Evolutionary conservation across 495 filamentous ascomycete species (phyloP).

Genomic region (Podospora australis): DNA sequence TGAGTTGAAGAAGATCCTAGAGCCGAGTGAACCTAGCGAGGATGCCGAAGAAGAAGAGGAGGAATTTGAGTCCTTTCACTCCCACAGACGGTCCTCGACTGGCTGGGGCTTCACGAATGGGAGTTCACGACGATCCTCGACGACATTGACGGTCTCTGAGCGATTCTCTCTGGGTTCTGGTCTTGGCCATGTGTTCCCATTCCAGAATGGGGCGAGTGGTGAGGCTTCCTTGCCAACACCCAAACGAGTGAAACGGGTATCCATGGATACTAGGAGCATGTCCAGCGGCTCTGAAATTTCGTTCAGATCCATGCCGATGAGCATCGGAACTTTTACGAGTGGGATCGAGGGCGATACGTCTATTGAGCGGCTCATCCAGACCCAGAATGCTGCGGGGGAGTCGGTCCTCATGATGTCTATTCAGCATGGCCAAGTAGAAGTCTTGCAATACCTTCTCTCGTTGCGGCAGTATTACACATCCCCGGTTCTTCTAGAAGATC

Average conservation of each 20-base stretch:
- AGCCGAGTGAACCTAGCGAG: conserved; percentile 59
- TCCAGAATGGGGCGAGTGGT: conserved; percentile 52
- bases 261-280: conserved; percentile 80
- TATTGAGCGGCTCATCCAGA: conserved; percentile 72
- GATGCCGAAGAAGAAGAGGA: conserved; percentile 39
- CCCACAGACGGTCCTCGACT: conserved; percentile 32
- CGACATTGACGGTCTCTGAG: conserved; percentile 36
- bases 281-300: conserved; percentile 81
- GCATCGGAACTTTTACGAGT: conserved; percentile 64
- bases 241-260: conserved; percentile 66
- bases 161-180: conserved; percentile 53
- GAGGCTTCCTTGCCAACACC: conserved; percentile 35
- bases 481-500: conserved; percentile 67
- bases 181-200: conserved; percentile 84
- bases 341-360: conserved; percentile 80
- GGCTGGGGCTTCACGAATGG: conserved; percentile 41
- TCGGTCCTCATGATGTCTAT: conserved; percentile 96
- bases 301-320: conserved; percentile 66
- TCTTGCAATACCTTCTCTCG: conserved; percentile 70
- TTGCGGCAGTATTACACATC: conserved; percentile 66
- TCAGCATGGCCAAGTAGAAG: conserved; percentile 62
- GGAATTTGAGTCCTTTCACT: conserved; percentile 29
- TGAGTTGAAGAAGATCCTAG: conserved; percentile 71
- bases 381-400: conserved; percentile 72
- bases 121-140: conserved; percentile 38